These are phyloP conservation scores for Yueomyces sinensis DNA, from an alignment of 805 yeast genomes.

Conservation along the genomic window DNA sequence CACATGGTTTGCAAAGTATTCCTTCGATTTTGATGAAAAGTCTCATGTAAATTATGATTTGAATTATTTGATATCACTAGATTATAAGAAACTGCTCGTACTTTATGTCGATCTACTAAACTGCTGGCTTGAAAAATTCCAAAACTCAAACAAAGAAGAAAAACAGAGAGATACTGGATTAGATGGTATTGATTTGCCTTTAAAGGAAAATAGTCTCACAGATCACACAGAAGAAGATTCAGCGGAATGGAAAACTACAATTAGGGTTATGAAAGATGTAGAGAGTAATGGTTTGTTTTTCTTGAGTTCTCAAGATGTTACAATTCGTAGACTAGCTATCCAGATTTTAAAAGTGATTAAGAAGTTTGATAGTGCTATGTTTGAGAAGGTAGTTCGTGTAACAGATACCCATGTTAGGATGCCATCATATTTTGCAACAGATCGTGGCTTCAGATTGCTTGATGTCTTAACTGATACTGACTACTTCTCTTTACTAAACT, in stretches of 20 bases:
- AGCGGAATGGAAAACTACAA: conserved; percentile 62
- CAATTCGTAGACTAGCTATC: conserved; percentile 62
- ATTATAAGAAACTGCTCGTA: conserved; percentile 44
- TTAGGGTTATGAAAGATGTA: conserved; percentile 82
- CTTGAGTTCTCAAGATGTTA: conserved; percentile 74
- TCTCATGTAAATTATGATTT: conserved; percentile 41
- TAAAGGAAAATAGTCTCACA: conserved; percentile 9
- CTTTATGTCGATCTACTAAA: conserved; percentile 69
- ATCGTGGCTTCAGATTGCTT: conserved; percentile 61
- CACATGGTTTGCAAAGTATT: conserved; percentile 63
- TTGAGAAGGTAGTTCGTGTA: conserved; percentile 30
- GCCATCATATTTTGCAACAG: conserved; percentile 59
- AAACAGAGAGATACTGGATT: conserved; percentile 20
- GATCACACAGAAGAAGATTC: conserved; percentile 36
- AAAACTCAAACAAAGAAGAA: conserved; percentile 23
- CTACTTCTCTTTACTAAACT: conserved; percentile 46
- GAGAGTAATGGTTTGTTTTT: conserved; percentile 94
- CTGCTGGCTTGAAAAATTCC: conserved; percentile 68
- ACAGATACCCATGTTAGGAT: conserved; percentile 33
- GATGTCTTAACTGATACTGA: conserved; percentile 65
- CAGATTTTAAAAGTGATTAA: conserved; percentile 64
- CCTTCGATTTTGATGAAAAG: conserved; percentile 69
- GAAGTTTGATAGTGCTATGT: conserved; percentile 77
- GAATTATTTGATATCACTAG: conserved; percentile 46
- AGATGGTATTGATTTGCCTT: conserved; percentile 18